Evolutionary conservation across 2,329 filamentous ascomycete genomes (phyloP), one percentile per base, ranked within the genome.

Genomic region (Scolecobasidium constrictum): DNA sequence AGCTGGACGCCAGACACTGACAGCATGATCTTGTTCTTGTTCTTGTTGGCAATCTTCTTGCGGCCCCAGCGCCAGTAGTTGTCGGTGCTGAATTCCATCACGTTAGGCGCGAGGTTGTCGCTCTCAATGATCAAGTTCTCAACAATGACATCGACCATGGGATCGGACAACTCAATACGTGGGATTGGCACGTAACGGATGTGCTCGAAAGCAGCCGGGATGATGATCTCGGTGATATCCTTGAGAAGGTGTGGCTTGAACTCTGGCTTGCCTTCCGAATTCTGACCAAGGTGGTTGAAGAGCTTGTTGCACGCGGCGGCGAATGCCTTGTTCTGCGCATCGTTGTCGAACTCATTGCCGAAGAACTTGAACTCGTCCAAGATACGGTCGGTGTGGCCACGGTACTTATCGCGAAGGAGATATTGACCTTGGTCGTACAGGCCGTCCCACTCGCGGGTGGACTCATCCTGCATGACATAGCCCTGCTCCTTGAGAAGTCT

Each of bases 61-160:
- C 92, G 86, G 28, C 90, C 92, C 80, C 84, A 94, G 52, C 85
- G 81, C 76, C 88, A 86, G 69, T 92, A 93, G 69, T 96, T 92
- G 67, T 96, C 88, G 58, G 79, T 92, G 46, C 80, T 77, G 48
- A 96, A 73, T 62, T 98, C 90, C 31, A 94, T 63, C 4, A 90
- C 73, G 54, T 98, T 98, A 49, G 92, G 92, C 66, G 88, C 86
- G 53, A 98, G 79, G 66, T 98, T 98, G 69, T 96, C 88, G 50
- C 86, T 88, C 67, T 98, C 92, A 41, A 98, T 75, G 36, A 95
- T 83, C 9, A 98, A 69, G 62, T 98, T 98, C 69, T 98, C 92
- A 35, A 98, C 76, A 38, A 96, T 76, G 38, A 82, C 82, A 62
- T 98, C 92, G 40, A 94, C 71, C 71, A 81, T 78, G 2, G 75